A percentile compares a stretch with the other conserved stretches of the same genome.
phyloP scores from a whole-genome alignment of 2,329 filamentous ascomycete species.

The Fusarium sublunatum region DNA sequence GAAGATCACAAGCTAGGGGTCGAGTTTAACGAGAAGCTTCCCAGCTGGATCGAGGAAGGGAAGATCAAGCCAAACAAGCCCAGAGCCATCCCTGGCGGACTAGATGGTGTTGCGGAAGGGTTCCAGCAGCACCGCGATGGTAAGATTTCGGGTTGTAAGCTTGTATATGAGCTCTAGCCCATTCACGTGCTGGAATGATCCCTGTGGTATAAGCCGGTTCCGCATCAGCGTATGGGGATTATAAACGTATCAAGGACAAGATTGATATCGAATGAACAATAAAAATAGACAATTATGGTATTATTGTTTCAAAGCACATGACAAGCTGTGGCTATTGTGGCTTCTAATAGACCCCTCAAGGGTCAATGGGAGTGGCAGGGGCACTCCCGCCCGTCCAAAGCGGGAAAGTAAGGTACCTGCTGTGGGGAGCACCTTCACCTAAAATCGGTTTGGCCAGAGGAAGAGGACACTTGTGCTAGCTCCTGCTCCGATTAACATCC shows the following conservation, averaged over 20 bases:
- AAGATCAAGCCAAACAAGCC: conserved; percentile 51
- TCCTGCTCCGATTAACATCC: conserved; percentile 34
- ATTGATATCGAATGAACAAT: not conserved
- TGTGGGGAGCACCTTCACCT: conserved; percentile 44
- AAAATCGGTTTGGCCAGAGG: conserved; percentile 38
- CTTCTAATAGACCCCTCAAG: conserved; percentile 15
- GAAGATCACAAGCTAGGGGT: conserved; percentile 51
- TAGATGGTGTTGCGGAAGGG: conserved; percentile 49
- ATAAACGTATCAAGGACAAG: not conserved
- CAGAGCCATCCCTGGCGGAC: conserved; percentile 45
- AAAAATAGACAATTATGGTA: not conserved
- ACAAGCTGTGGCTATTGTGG: conserved; percentile 20
- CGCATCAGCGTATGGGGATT: not conserved
- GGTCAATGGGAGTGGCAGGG: conserved; percentile 13
- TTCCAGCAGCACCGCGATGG: conserved; percentile 55
- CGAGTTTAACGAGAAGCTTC: conserved; percentile 54
- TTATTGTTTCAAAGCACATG: not conserved
- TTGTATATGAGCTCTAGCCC: conserved; percentile 50
- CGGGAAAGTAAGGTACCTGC: conserved; percentile 32
- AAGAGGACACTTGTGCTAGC: conserved; percentile 50
- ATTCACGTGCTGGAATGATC: not conserved
- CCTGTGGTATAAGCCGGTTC: not conserved
- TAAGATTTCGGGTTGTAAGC: conserved; percentile 54
- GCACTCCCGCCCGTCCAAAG: conserved; percentile 1
- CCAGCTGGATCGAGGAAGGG: conserved; percentile 48